Evolutionary conservation across 1,139 yeast genomes (phyloP), one percentile per base, ranked within the genome.

Genomic region (Geotrichum phurueaensis): DNA sequence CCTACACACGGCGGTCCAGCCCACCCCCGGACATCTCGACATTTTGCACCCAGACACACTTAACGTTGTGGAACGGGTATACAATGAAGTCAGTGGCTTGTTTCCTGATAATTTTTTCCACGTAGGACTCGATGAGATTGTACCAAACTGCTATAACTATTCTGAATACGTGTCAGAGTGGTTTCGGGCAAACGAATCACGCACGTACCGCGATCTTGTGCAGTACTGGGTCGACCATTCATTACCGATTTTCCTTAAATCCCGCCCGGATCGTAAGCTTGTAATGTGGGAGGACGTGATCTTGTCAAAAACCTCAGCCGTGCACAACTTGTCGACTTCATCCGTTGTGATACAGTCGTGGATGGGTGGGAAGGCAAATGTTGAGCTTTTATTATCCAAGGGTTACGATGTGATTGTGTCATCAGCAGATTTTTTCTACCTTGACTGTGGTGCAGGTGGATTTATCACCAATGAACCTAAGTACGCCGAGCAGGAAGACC

Each of bases 271-370:
- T 54, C 63, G 71, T 13, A 70, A 75, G 54, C 67, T 80, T 27
- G 74, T 74, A 23, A 78, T 79, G 81, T 80, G 84, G 84, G 81
- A 80, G 66, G 84, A 80, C 65, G 69, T 77, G n/a, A 66, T 79
- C 5, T 65, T 70, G n/a, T 69, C 64, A 25, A 69, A 68, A 25
- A 73, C 74, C 57, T 43, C 58, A 12, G 48, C 45, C 7, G 62
- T 48, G 7, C 52, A 60, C 45, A 50, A 56, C 51, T 22, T 60
- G 7, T 43, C 60, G 3, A 27, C 27, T 5, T n/a, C 43, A 7
- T 29, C 52, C n/a, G 70, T 78, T 12, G 71, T 78, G 47, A 64
- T 80, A 62, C 84, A 80, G 66, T 69, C 76, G 9, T 80, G 84
- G 84, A 71, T 70, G 62, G 74, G 70, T 27, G 69, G 68, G 15